Base-by-base conservation (phyloP, 371 early-diverging fungal genomes). In the Mucor sp. region DNA sequence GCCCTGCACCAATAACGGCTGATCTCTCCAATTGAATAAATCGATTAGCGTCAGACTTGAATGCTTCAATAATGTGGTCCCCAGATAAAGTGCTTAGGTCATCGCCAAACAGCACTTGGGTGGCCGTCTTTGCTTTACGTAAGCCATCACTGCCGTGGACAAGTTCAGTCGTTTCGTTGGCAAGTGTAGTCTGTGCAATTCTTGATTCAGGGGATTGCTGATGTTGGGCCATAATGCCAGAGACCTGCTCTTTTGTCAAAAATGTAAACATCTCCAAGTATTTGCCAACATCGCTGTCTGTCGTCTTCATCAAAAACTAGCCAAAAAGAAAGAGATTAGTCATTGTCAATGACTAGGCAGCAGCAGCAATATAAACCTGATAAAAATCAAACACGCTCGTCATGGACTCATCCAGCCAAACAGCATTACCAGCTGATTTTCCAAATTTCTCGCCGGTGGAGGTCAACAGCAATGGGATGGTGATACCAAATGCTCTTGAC, bases 361-460 rank as follows among this genome's bases (percentile, higher is more conserved):
- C 37, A 37, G 14, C 2, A 30, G 30, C 30, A 30, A 37, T 37
- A 37, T 37, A 14, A 37, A 91, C 93, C 86, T 97, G 98, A 77
- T 95, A 98, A 64, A 97, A 91, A 63, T 97, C 96, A 75, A 90
- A 98, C 1, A 87, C 77, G 41, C 94, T 92, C 0, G 94, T 89
- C 86, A 90, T 87, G 1, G 67, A 74, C 41, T 87, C 85, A 76
- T 95, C 94, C 62, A 98, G 74, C 97, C 97, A 98, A 21, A 98
- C 85, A 3, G 97, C 97, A 70, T 97, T 97, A 37, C 97, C 97
- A 4, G 94, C 96, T 43, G 93, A 93, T 79, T 98, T 98, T 27
- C 98, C 97, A 86, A 96, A 96, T 74, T 98, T 98, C 64, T 95
- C 93, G 5, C 98, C 98, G 0, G 88, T 85, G 0, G 94, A 82